These are phyloP conservation scores for Coemansia sp. DNA, from an alignment of 192 early-diverging fungal genomes.

Conservation along the genomic window DNA sequence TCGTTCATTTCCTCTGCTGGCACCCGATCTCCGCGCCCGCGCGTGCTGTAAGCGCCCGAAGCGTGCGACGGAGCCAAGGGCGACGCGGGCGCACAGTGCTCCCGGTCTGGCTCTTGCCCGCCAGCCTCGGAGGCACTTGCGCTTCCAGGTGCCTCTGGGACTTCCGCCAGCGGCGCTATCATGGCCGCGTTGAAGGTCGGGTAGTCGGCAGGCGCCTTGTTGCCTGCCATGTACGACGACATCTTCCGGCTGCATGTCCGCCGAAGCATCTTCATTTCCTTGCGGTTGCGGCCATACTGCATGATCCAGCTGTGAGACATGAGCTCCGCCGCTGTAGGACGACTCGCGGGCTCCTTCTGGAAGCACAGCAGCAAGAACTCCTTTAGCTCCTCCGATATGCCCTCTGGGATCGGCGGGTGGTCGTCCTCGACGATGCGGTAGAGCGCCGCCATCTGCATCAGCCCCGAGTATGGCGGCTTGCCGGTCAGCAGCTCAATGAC, in stretches of 20 bases:
- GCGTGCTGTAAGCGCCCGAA: background rate
- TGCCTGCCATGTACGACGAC: conserved; percentile 49
- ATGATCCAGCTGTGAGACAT: conserved; percentile 78
- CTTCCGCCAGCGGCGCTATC: conserved; percentile 23
- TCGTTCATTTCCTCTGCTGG: background rate
- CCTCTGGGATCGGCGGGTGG: conserved; percentile 82
- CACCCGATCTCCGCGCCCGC: background rate
- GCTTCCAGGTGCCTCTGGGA: conserved; percentile 6
- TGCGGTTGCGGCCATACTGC: conserved; percentile 48
- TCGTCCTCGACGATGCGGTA: conserved; percentile 96
- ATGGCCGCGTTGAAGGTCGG: conserved; percentile 38
- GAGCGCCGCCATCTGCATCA: conserved; percentile 88
- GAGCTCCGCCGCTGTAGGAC: conserved; percentile 76
- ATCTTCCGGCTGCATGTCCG: conserved; percentile 58
- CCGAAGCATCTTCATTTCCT: conserved; percentile 57
- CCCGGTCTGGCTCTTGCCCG: background rate
- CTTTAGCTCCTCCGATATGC: conserved; percentile 74
- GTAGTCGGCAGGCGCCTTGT: conserved; percentile 17
- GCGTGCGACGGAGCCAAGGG: background rate
- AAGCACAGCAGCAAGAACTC: conserved; percentile 88
- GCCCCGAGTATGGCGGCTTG: conserved; percentile 85
- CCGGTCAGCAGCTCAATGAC: conserved; percentile 93
- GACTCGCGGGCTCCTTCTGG: conserved; percentile 72
- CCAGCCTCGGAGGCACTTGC: conserved; percentile 1
- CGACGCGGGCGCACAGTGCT: background rate